A percentile compares a stretch with the other conserved stretches of the same genome.
These are phyloP conservation scores for Candida methanosorbosa DNA, from an alignment of 805 yeast genomes.

Conservation along the genomic window DNA sequence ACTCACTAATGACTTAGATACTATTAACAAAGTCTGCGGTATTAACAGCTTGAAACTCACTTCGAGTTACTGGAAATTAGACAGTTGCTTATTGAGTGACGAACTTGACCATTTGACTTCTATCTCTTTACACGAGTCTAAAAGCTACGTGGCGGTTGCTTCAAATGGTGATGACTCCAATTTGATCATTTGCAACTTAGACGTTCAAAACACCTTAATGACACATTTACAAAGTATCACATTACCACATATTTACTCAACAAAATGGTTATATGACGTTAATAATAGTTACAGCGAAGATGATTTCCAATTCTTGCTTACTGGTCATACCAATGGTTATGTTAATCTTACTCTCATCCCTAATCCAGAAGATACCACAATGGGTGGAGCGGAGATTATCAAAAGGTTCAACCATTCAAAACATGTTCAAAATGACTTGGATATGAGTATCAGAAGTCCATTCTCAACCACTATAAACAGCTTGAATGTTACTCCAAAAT, in stretches of 20 bases:
- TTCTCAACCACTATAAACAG: slow-evolving; percentile 20
- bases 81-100: slow-evolving; percentile 6
- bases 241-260: slow-evolving; percentile 43
- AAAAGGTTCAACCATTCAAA: slow-evolving; percentile 74
- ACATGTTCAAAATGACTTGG: slow-evolving; percentile 33
- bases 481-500: slow-evolving; percentile 27
- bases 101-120: slow-evolving; percentile 31
- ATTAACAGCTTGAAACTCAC: slow-evolving; percentile 15
- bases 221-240: slow-evolving; percentile 54
- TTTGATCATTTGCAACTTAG: slow-evolving; percentile 42
- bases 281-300: slow-evolving; percentile 1
- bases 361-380: slow-evolving; percentile 15
- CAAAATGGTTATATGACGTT: slow-evolving; percentile 40
- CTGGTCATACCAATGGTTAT: slow-evolving; percentile 73
- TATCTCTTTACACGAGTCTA: slow-evolving; percentile 23
- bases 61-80: slow-evolving; percentile 27
- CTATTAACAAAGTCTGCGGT: background rate
- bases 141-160: slow-evolving; percentile 42
- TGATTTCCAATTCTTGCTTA: slow-evolving; percentile 34
- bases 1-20: no score
- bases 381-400: slow-evolving; percentile 55
- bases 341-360: slow-evolving; percentile 70
- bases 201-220: slow-evolving; percentile 29
- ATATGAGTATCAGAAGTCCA: background rate
- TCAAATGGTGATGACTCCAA: slow-evolving; percentile 38